A percentile compares a stretch with the other conserved stretches of the same genome.
Conservation (phyloP, 805 yeast genomes). For the Candida alai region DNA sequence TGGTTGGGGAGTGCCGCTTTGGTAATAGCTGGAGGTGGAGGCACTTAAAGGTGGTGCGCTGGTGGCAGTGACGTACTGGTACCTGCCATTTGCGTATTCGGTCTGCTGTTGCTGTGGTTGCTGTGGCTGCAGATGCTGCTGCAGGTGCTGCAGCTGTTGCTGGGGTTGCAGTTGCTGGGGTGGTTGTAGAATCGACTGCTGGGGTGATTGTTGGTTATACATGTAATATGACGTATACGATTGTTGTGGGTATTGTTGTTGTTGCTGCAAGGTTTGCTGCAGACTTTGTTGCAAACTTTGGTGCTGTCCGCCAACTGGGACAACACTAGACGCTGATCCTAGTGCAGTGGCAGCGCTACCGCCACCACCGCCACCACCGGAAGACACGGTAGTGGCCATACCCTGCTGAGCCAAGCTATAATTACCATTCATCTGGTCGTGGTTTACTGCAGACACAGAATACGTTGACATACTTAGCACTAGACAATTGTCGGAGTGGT, state of each 20-base stretch:
- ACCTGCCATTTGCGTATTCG: constrained; percentile 2
- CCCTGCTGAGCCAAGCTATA: constrained; percentile 7
- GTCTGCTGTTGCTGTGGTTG: neutral
- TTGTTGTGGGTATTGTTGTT: constrained; percentile 10
- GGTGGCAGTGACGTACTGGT: neutral
- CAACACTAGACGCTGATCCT: too few species aligned
- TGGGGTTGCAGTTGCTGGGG: constrained; percentile 3
- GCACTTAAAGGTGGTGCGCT: constrained; percentile 5
- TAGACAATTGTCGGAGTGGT: too few species aligned
- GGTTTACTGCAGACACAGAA: constrained; percentile 2
- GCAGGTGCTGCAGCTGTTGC: constrained; percentile 7
- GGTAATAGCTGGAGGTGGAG: constrained; percentile 3
- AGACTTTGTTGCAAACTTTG: constrained; percentile 13
- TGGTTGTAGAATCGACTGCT: constrained; percentile 6
- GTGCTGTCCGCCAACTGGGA: constrained; percentile 12
- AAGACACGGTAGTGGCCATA: too few species aligned
- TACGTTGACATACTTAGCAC: constrained; percentile 8
- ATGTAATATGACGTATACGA: constrained; percentile 17
- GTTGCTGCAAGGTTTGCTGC: constrained; percentile 12
- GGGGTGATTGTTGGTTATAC: constrained; percentile 14
- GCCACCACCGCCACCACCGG: too few species aligned
- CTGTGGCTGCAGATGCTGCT: constrained; percentile 1
- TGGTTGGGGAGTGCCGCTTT: too few species aligned
- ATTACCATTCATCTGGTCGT: constrained; percentile 9
- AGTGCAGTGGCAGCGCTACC: constrained; percentile 1